Evolutionary conservation across 305 asterid species (phyloP), one percentile per base, ranked within the genome.

Genomic region (Fraxinus latifolia): DNA sequence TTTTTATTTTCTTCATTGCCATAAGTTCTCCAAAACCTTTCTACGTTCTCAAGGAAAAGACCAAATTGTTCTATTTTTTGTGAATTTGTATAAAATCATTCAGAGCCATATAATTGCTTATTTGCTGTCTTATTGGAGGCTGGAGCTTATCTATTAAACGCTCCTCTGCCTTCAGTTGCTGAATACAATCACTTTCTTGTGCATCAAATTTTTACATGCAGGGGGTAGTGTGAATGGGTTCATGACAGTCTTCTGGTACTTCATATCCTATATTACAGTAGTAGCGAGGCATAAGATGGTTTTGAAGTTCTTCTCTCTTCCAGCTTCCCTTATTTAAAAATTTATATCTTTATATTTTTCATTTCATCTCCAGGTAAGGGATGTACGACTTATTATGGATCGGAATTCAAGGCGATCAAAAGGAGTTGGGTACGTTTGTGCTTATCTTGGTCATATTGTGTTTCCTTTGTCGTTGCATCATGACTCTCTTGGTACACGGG

Each of bases 321-420:
- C 4, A 7, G 27, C 33, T 82, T 75, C 70, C 70, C 31, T 60
- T 7, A 60, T 60, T 60, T 21, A 60, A 19, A 60, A 60, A 17
- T 21, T 77, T 27, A 71, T 60, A 73, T 78, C 7, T 21, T 76
- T 70, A 47, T 80, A 37, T 77, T 77, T 80, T 65, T 58, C 37
- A 9, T 83, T 67, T 85, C 76, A 85, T 82, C 65, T 85, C 79
- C 86, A 94, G 99, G 99, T 95, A 39, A 94, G 99, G 89, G 98
- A 95, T 90, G 99, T 94, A 12, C 91, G 97, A 65, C 88, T 95
- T 58, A 95, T 95, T 81, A 95, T 95, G 99, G 99, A 95, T 87
- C 90, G 99, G 21, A 95, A 94, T 87, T 94, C 99, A 42, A 93
- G 98, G 89, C 89, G 97, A 76, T 96, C 99, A 60, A 96, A 96